Conservation (phyloP, 805 yeast species). For the Naumovozyma dairenensis region DNA sequence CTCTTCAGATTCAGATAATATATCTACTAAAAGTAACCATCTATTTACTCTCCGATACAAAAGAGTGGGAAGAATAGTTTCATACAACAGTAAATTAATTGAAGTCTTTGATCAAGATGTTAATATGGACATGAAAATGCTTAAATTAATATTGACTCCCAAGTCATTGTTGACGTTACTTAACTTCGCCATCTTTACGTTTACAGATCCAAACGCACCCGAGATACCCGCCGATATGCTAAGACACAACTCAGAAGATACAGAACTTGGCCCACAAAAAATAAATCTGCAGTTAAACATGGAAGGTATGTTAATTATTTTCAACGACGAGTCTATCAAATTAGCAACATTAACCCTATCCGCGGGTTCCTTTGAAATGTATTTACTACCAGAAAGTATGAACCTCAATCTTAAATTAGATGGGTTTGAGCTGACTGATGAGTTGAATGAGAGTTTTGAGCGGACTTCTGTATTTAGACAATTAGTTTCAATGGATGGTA, state of each 20-base stretch:
- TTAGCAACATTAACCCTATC: conserved; percentile 71
- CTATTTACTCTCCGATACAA: conserved; percentile 52
- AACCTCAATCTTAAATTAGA: conserved; percentile 66
- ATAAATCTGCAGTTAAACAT: conserved; percentile 59
- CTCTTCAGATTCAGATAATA: conserved; percentile 40
- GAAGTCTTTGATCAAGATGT: conserved; percentile 74
- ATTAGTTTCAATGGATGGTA: conserved; percentile 71
- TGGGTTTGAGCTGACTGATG: conserved; percentile 68
- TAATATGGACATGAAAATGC: conserved; percentile 63
- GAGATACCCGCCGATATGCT: conserved; percentile 61
- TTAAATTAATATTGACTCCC: conserved; percentile 65
- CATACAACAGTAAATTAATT: conserved; percentile 39
- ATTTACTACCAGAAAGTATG: conserved; percentile 67
- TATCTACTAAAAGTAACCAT: conserved; percentile 33
- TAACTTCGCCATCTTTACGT: conserved; percentile 76
- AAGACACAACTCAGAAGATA: conserved; percentile 53
- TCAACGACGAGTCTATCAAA: conserved; percentile 76
- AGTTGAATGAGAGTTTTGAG: conserved; percentile 53
- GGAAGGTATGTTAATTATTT: conserved; percentile 60
- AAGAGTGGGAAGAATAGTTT: conserved; percentile 51
- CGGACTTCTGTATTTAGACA: conserved; percentile 50
- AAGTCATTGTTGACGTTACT: conserved; percentile 67
- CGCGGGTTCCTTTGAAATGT: conserved; percentile 57
- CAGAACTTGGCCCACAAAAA: conserved; percentile 58
- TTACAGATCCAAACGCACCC: conserved; percentile 68